These are phyloP conservation scores for Marchantia polymorpha DNA, from an alignment of 225 moss, liverwort and hornwort genomes.

Conservation along the genomic window DNA sequence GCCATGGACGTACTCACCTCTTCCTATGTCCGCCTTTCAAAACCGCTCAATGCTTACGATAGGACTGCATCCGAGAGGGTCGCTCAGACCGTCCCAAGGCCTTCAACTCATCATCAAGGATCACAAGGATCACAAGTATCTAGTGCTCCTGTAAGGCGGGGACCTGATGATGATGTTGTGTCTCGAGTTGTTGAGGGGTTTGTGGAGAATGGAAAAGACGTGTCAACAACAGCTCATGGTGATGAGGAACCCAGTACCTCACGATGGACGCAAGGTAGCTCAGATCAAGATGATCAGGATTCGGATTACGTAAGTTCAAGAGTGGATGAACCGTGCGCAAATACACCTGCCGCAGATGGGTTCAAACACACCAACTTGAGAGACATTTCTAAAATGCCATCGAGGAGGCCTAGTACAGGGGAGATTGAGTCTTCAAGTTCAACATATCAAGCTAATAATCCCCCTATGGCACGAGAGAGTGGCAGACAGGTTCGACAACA, in stretches of 20 bases:
- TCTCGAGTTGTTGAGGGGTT: conserved; percentile 23
- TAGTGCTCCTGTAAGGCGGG: conserved; percentile 1
- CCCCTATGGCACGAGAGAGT: conserved; percentile 20
- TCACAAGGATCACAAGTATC: conserved; percentile 21
- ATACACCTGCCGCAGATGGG: conserved; percentile 20
- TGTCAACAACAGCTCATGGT: conserved; percentile 1
- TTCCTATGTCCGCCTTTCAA: conserved; percentile 62
- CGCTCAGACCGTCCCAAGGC: conserved; percentile 34
- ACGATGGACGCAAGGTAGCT: conserved; percentile 21
- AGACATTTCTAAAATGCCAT: background rate
- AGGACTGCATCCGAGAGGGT: conserved; percentile 10
- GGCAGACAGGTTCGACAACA: conserved; percentile 21
- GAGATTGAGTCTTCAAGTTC: conserved; percentile 18
- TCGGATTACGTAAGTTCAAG: conserved; percentile 19
- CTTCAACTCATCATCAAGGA: conserved; percentile 26
- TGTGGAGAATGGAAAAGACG: conserved; percentile 9
- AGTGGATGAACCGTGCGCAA: background rate
- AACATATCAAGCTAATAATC: conserved; percentile 6
- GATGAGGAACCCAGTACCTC: conserved; percentile 26
- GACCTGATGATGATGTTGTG: conserved; percentile 19
- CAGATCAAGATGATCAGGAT: conserved; percentile 19
- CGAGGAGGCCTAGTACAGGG: background rate
- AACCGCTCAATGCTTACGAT: conserved; percentile 51
- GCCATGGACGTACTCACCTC: conserved; percentile 87
- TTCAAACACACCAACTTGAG: background rate